Base-by-base conservation (phyloP, 495 filamentous ascomycete genomes). In the Hyaloscypha hepaticicola region DNA sequence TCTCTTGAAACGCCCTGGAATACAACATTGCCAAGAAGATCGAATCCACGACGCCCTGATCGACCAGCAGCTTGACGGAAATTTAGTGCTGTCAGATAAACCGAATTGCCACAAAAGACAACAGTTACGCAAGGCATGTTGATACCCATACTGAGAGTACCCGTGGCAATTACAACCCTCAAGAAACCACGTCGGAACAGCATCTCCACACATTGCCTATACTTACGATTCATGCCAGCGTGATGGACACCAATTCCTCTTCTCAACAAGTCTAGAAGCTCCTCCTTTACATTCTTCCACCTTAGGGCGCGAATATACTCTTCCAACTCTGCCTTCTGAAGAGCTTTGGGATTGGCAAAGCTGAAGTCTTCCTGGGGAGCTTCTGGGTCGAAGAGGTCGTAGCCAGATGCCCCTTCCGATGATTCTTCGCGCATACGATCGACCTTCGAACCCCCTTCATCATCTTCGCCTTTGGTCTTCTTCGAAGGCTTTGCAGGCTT, bases 51-150 rank as follows among this genome's bases (percentile, higher is more conserved):
- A 72, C 90, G 86, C 57, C 90, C 90, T 29, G 90, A 85, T 77
- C 90, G 85, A 71, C 90, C 90, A 60, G 89, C 83, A 9, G 85
- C 87, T 74, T 93, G 90, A 9, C 89, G 83, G 72, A 85, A 93
- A 72, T 89, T 90, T 34, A 93, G 80, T 0, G 90, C 84, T 0
- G 88, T 91, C 55, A 93, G 73, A 64, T 79, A 90, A 12, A 90
- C 78, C 1, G 85, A 88, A 67, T 93, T 88, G 3, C 88, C 89
- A 5, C 79, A 82, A 72, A 93, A 93, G 5, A 92, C 83, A 9
- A 92, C 88, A 1, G 90, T 93, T 68, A 89, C 89, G 70, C 90
- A 92, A 24, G 90, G 90, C 90, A 92, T 93, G 64, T 93, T 93
- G 75, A 93, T 90, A 73, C 90, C 90, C 25, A 93, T 76, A 34